Percentiles rank a stretch among this genome's conserved stretches.
These are phyloP conservation scores for Thielaviopsis populi DNA, from an alignment of 2,329 filamentous ascomycete species.

Conservation along the genomic window DNA sequence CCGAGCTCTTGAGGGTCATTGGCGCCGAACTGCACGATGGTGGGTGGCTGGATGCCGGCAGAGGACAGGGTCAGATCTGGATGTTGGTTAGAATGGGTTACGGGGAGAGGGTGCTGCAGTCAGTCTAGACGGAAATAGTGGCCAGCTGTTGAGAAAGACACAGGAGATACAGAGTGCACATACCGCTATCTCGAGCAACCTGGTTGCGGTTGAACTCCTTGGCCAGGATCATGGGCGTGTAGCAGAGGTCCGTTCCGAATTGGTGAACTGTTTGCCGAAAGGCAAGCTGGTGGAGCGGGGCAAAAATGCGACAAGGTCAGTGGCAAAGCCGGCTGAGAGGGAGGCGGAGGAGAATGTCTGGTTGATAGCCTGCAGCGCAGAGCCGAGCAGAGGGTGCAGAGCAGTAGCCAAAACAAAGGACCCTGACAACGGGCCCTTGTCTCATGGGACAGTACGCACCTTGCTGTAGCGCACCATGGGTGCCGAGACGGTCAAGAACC, in stretches of 20 bases:
- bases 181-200: conserved; percentile 45
- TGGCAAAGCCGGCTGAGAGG: neutral
- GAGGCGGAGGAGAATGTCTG: neutral
- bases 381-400: no score
- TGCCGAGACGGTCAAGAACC: conserved; percentile 43
- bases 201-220: conserved; percentile 52
- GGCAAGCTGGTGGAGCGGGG: conserved; percentile 36
- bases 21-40: conserved; percentile 53
- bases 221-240: conserved; percentile 58
- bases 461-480: conserved; percentile 57
- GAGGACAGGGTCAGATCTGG: conserved; percentile 48
- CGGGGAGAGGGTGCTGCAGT: no score
- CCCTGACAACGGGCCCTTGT: neutral
- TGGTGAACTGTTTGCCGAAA: conserved; percentile 52
- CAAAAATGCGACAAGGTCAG: neutral
- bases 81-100: neutral
- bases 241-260: conserved; percentile 51
- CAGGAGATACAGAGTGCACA: conserved; percentile 15
- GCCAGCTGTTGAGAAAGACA: neutral
- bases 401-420: neutral
- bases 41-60: conserved; percentile 35
- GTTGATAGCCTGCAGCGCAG: neutral
- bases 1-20: conserved; percentile 46
- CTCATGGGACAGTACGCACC: conserved; percentile 22
- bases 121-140: neutral